Base-by-base conservation (phyloP, 345 rosid species). In the Tarenaya hassleriana region DNA sequence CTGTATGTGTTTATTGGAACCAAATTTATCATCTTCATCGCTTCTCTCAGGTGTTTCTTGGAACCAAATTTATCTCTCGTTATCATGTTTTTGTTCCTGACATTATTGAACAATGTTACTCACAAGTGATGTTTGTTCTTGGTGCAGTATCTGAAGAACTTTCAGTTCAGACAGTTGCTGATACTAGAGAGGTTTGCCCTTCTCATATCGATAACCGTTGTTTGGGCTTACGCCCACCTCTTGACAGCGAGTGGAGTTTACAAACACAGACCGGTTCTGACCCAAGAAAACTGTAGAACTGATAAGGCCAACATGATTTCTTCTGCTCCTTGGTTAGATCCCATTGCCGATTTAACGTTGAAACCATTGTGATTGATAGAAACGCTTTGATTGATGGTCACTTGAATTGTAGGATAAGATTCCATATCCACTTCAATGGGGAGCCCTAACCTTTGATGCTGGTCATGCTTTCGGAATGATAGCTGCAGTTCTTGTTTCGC, bases 371-470 rank as follows among this genome's bases (percentile, higher is more conserved):
- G 17, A 47, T 47, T 31, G 48, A 35, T n/a, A n/a, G n/a, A n/a
- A n/a, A n/a, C n/a, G n/a, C n/a, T n/a, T n/a, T n/a, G n/a, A n/a
- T n/a, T n/a, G n/a, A n/a, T n/a, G 47, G 41, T 15, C 40, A 38
- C 1, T 8, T 43, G 35, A 15, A 48, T 17, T 44, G 16, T 24
- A 92, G 98, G 99, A 79, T 94, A 72, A 83, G 70, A 77, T 88
- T 35, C 99, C 97, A 20, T 94, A 88, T 71, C 99, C 99, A 74
- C 97, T 88, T 34, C 91, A 94, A 47, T 94, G 99, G 99, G 99
- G 99, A 50, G 99, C 99, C 34, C 99, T 97, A 46, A 88, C 85
- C 46, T 94, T 94, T 63, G 85, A 94, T 80, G 99, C 91, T 45
- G 94, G 95, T 31, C 99, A 88, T 76, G 84, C 95, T 54, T 88